Conservation (phyloP, 1,284 basidiomycete genomes). For the Pisolithus thermaeus region DNA sequence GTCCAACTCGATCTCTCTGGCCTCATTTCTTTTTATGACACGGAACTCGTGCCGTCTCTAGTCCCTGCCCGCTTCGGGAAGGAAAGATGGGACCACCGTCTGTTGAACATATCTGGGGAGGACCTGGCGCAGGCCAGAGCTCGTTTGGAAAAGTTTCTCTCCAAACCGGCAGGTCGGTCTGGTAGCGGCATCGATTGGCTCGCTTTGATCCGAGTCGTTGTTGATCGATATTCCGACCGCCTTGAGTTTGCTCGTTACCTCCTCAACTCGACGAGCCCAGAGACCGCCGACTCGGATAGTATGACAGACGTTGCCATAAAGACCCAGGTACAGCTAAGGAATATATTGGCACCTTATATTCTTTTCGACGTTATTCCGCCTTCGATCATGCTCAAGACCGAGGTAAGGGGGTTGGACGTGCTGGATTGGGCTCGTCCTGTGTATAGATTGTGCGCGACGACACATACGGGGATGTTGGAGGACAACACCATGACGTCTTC, state of each 20-base stretch:
- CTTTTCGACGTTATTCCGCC: background rate
- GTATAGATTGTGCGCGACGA: slow-evolving; percentile 28
- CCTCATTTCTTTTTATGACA: slow-evolving; percentile 31
- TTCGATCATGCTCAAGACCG: background rate
- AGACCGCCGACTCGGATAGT: background rate
- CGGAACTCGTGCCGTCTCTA: slow-evolving; percentile 25
- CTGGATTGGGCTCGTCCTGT: slow-evolving; percentile 25
- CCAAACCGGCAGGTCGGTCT: slow-evolving; percentile 4
- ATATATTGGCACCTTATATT: slow-evolving; percentile 8
- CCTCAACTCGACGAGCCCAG: slow-evolving; percentile 22
- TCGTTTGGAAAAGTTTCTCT: slow-evolving; percentile 20
- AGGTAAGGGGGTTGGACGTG: background rate
- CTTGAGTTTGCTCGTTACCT: slow-evolving; percentile 36
- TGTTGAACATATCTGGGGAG: slow-evolving; percentile 23
- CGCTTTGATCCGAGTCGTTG: slow-evolving; percentile 34
- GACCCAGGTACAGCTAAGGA: no score
- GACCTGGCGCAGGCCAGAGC: slow-evolving; percentile 3
- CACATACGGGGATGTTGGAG: slow-evolving; percentile 29
- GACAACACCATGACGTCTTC: slow-evolving; percentile 27
- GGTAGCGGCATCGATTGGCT: slow-evolving; percentile 41
- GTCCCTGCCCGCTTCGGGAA: slow-evolving; percentile 9
- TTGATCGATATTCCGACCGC: slow-evolving; percentile 38
- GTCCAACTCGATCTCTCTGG: slow-evolving; percentile 8
- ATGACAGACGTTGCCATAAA: no score
- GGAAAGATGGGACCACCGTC: slow-evolving; percentile 21